Base-by-base conservation (phyloP, 768 basidiomycete genomes). In the Coprinopsis strossmayeri region DNA sequence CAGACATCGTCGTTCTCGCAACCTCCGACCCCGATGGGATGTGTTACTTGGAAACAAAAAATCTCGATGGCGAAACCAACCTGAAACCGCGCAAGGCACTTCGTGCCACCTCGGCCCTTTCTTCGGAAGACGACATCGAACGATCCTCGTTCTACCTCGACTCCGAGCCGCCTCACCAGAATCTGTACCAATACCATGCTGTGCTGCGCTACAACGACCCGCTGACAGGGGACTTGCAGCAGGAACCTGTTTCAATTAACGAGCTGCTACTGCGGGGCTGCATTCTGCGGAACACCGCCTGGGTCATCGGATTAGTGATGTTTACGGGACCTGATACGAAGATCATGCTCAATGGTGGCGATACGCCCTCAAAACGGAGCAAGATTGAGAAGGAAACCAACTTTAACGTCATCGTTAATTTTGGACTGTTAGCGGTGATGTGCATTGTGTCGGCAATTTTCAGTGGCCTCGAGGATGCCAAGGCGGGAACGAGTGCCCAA, bases 371-470 rank as follows among this genome's bases (percentile, higher is more conserved):
- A n/a, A 98, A 98, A 61, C 85, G 91, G 51, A 90, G 86, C 59
- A 98, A 94, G 74, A 97, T 98, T 61, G 93, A 97, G 70, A 88
- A 82, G 69, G 95, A 98, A 73, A 98, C 95, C 7, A 98, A 95
- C 65, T 95, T 93, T 74, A 98, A 97, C 60, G 95, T 97, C 55
- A 69, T 94, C 44, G 87, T 96, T 70, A 98, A 97, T 65, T 97
- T 97, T 61, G 66, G 76, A 35, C 65, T 96, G 51, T 71, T 98
- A 49, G 61, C 84, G 34, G 44, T 77, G 32, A 88, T 97, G 74
- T 96, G 93, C 64, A 54, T 81, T 5, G 64, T 84, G 25, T 78
- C 86, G 2, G 92, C 81, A 5, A 78, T 92, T 35, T 76, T 84
- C 58, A 87, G 78, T 57, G 95, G 92, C 1, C 60, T 87, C 46